phyloP scores from a whole-genome alignment of 73 alveolate genomes.

The Paramecium pentaurelia region DNA sequence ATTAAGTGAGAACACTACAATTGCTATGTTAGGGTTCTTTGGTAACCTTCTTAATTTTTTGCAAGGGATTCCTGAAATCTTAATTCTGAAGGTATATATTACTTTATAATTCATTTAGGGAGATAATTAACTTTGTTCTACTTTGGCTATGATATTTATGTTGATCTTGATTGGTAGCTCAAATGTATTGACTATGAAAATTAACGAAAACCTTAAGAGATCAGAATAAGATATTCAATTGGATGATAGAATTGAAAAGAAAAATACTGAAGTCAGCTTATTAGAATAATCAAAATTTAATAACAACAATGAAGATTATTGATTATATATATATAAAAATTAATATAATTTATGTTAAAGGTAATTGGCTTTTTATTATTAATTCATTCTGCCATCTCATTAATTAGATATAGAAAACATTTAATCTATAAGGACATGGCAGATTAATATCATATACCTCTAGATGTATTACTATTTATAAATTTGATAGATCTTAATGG shows the following conservation, averaged over 20 bases:
- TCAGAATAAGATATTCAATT: neutral
- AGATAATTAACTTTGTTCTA: neutral
- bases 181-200: neutral
- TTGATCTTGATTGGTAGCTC: neutral
- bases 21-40: conserved; percentile 30
- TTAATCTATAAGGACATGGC: neutral
- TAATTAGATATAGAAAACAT: conserved; percentile 43
- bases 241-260: conserved; percentile 29
- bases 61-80: conserved; percentile 44
- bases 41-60: conserved; percentile 8
- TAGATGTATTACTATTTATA: neutral
- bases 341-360: neutral
- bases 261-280: conserved; percentile 23
- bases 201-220: conserved; percentile 26
- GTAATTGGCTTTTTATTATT: neutral
- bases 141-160: conserved; percentile 26
- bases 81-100: neutral
- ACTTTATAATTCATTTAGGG: neutral
- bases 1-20: conserved; percentile 25
- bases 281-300: neutral
- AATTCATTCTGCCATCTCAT: conserved; percentile 40
- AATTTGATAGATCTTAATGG: neutral
- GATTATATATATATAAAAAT: neutral
- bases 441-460: neutral
- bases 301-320: neutral